Percentiles rank a stretch among this genome's conserved stretches.
phyloP scores from a whole-genome alignment of 2,329 filamentous ascomycete genomes.

The Aaosphaeria pasadenensis region DNA sequence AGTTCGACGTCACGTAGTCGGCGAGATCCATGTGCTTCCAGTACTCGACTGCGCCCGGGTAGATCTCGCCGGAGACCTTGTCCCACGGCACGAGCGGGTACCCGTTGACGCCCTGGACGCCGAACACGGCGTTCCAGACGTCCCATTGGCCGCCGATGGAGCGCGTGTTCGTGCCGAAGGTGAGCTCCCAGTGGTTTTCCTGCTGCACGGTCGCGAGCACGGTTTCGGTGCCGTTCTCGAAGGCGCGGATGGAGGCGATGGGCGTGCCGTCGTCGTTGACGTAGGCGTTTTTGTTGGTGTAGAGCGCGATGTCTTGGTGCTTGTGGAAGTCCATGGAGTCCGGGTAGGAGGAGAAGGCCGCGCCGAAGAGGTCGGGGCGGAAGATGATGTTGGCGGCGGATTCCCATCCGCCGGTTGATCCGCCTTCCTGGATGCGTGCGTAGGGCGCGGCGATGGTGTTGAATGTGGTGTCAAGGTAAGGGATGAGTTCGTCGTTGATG shows the following conservation, averaged over 20 bases:
- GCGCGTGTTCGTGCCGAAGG: conserved; percentile 33
- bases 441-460: conserved; percentile 35
- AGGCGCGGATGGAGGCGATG: conserved; percentile 29
- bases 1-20: conserved; percentile 32
- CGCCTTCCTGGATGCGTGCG: conserved; percentile 37
- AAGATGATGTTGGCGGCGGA: conserved; percentile 36
- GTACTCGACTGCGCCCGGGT: conserved; percentile 32
- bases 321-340: conserved; percentile 37
- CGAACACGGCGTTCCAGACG: conserved; percentile 38
- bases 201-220: conserved; percentile 22
- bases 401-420: conserved; percentile 38
- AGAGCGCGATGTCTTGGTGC: conserved; percentile 37
- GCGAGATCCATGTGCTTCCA: conserved; percentile 38
- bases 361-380: conserved; percentile 38
- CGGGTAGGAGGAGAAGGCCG: conserved; percentile 37
- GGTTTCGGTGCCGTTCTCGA: conserved; percentile 22
- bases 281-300: conserved; percentile 29
- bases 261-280: conserved; percentile 22
- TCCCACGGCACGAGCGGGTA: conserved; percentile 41
- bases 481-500: conserved; percentile 40
- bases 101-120: conserved; percentile 34
- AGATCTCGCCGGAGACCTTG: conserved; percentile 39
- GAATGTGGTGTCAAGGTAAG: conserved; percentile 31
- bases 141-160: conserved; percentile 37
- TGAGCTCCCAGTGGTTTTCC: conserved; percentile 40